Percentiles rank a stretch among this genome's conserved stretches.
Evolutionary conservation across 1,139 yeast genomes (phyloP).

Genomic region (Taphrina pruni): DNA sequence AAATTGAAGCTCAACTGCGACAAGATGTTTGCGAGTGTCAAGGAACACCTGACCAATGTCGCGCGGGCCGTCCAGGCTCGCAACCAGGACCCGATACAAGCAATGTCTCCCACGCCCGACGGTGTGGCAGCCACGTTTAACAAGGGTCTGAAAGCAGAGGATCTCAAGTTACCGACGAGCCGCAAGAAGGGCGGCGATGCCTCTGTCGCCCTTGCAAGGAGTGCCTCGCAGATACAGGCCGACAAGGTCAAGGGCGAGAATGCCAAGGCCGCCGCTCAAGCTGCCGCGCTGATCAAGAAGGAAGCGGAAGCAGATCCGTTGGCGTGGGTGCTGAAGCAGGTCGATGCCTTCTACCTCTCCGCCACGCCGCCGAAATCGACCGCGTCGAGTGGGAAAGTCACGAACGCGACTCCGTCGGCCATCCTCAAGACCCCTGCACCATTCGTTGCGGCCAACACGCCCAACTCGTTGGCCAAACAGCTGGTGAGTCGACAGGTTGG

Average conservation of each 20-base stretch:
- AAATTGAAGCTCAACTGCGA: slow-evolving; percentile 33
- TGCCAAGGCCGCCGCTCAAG: slow-evolving; percentile 31
- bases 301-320: slow-evolving; percentile 40
- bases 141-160: slow-evolving; percentile 37
- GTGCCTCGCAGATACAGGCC: slow-evolving; percentile 24
- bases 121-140: slow-evolving; percentile 33
- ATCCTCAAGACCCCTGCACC: slow-evolving; percentile 27
- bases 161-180: slow-evolving; percentile 32
- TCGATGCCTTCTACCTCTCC: slow-evolving; percentile 14
- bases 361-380: slow-evolving; percentile 1
- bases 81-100: slow-evolving; percentile 2
- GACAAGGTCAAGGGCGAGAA: slow-evolving; percentile 17
- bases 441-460: slow-evolving; percentile 34
- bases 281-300: slow-evolving; percentile 25
- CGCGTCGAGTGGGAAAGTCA: slow-evolving; percentile 2
- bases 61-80: slow-evolving; percentile 23
- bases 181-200: slow-evolving; percentile 33
- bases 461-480: slow-evolving; percentile 16
- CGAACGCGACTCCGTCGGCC: slow-evolving; percentile 25
- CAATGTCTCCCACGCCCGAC: slow-evolving; percentile 24
- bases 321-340: slow-evolving; percentile 39
- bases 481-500: slow-evolving; percentile 1
- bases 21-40: slow-evolving; percentile 35
- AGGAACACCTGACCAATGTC: slow-evolving; percentile 34
- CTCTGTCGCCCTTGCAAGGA: slow-evolving; percentile 3